Evolutionary conservation across 129 eudicot genomes (phyloP), one percentile per base, ranked within the genome.

Genomic region (Smallanthus sonchifolius): DNA sequence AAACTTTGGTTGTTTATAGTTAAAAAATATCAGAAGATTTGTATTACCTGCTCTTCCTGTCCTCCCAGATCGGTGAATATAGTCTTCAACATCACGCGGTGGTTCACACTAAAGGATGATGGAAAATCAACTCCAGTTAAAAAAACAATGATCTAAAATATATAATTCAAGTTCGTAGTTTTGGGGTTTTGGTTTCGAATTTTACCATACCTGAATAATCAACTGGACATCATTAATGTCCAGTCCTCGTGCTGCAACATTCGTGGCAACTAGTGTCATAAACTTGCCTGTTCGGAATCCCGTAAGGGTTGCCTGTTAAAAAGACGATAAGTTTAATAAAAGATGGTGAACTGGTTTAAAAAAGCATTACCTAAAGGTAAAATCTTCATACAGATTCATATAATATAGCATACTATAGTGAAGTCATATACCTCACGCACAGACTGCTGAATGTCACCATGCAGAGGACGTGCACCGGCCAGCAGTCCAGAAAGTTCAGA

Each of bases 381-480:
- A 37, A 5, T 28, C 38, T n/a, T n/a, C n/a, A 39, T 52, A 11
- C 5, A 36, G 10, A 7, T 56, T 11, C 39, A 30, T 59, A 10
- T 28, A 10, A 35, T 28, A 57, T 10, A 10, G n/a, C n/a, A 24
- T 28, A 24, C 10, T n/a, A n/a, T n/a, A n/a, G n/a, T n/a, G n/a
- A n/a, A 10, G 64, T 10, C 28, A 24, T 61, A 61, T 82, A 94
- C 99, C 93, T 94, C 99, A 17, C 99, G 97, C 10, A 82, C 84
- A 70, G 97, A 69, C 82, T 94, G 99, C 55, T 94, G 96, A 66
- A 95, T 95, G 78, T 95, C 99, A 52, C 99, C 97, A 77, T 95
- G 99, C 83, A 91, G 70, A 54, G 99, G 87, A 17, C 97, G 96
- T 32, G 99, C 97, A 56, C 97, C 99, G 10, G 86, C 81, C 32